Percentiles rank a stretch among this genome's conserved stretches.
Evolutionary conservation across 768 basidiomycete species (phyloP).

Genomic region (Suillus hirtellus): DNA sequence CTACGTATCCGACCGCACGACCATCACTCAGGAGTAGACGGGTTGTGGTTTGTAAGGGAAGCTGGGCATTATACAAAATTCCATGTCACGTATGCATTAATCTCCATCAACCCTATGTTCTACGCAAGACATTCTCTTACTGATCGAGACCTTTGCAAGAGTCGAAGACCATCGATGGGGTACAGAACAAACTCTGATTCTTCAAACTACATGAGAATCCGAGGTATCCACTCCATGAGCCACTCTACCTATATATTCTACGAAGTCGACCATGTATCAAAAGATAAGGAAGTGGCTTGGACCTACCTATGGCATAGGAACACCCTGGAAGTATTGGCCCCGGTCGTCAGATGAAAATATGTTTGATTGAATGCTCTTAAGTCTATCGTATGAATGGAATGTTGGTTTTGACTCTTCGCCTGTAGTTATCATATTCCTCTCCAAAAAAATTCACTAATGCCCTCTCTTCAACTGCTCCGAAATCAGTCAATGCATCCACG

Average conservation of each 20-base stretch:
- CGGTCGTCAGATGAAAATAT: neutral
- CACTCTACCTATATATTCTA: neutral
- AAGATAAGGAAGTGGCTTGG: neutral
- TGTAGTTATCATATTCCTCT: constrained; percentile 77
- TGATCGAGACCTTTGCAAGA: constrained; percentile 7
- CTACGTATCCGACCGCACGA: constrained; percentile 84
- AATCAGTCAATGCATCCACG: neutral
- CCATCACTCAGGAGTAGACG: constrained; percentile 46
- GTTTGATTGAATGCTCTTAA: neutral
- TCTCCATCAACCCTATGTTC: constrained; percentile 28
- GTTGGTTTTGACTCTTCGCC: constrained; percentile 74
- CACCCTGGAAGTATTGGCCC: neutral
- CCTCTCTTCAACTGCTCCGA: constrained; percentile 70
- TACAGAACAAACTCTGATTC: neutral
- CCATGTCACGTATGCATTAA: constrained; percentile 26
- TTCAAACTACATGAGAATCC: neutral
- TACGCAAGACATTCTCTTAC: constrained; percentile 22
- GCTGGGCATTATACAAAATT: constrained; percentile 17
- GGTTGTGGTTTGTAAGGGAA: constrained; percentile 10
- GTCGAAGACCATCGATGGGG: neutral
- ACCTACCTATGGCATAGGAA: neutral
- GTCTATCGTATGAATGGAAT: constrained; percentile 81
- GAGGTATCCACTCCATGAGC: neutral
- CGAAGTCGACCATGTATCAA: neutral
- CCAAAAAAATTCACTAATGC: constrained; percentile 88